Evolutionary conservation across 2,329 filamentous ascomycete genomes (phyloP).

Genomic region (Neopestalotiopsis sp.): DNA sequence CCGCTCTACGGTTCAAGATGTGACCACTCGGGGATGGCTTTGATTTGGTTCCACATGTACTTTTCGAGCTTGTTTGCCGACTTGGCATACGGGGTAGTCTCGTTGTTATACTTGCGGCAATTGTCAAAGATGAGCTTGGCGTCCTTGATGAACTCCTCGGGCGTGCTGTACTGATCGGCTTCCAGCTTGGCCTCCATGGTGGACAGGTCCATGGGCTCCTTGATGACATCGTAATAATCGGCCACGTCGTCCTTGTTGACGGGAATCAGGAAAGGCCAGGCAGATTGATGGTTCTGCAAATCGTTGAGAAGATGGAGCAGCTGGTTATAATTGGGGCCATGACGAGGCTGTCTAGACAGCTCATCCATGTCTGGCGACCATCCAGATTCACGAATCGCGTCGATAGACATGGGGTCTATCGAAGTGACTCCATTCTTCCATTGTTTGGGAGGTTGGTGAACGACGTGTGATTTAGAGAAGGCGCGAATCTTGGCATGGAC

Average conservation of each 20-base stretch:
- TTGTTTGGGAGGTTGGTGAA: conserved; percentile 83
- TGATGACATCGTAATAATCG: conserved; percentile 99
- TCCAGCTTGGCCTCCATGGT: conserved; percentile 98
- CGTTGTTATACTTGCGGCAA: conserved; percentile 95
- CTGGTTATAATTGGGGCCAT: conserved; percentile 95
- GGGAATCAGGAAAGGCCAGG: conserved; percentile 93
- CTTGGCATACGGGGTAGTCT: conserved; percentile 93
- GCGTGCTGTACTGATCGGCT: conserved; percentile 86
- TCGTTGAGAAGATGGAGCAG: conserved; percentile 92
- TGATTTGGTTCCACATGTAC: conserved; percentile 93
- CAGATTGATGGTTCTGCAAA: conserved; percentile 89
- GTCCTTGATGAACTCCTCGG: conserved; percentile 91
- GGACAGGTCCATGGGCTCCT: conserved; percentile 93
- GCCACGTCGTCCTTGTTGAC: conserved; percentile 95
- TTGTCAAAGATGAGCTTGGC: conserved; percentile 91
- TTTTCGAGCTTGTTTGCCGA: conserved; percentile 91
- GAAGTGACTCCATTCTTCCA: conserved; percentile 78
- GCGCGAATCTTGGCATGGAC: conserved; percentile 94
- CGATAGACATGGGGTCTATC: conserved; percentile 86
- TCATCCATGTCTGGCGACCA: conserved; percentile 99
- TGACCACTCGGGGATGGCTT: conserved; percentile 92
- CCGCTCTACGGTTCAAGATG: conserved; percentile 54
- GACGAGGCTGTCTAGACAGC: conserved; percentile 89
- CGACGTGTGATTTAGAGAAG: conserved; percentile 84
- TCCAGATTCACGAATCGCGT: conserved; percentile 87